Base-by-base conservation (phyloP, 1,139 yeast species). In the Blastobotrys malaysiensis region DNA sequence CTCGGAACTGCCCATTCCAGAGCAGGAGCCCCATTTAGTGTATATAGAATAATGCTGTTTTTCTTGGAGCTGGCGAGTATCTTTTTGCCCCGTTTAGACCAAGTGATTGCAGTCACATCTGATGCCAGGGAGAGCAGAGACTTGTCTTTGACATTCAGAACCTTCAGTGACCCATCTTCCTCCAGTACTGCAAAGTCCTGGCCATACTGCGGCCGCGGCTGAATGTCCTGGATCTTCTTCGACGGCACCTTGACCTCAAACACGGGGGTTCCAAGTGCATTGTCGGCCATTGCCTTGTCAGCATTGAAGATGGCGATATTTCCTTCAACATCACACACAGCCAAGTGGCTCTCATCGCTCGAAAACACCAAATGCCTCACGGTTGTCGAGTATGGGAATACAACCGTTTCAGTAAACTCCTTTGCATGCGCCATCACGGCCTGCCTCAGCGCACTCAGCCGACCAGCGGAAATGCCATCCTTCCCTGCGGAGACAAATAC, bases 1-100 rank as follows among this genome's bases (percentile, higher is more conserved):
- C 39, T 16, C 11, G 39, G 39, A 3, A 31, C 39, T 3, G 14
- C 16, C 39, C 39, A 31, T 31, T 31, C 39, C 7, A 31, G 39
- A 31, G 39, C 39, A 31, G 39, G 39, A 13, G 39, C 14, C 16
- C 39, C 39, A 11, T 31, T 31, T 13, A 31, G 21, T 18, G 43
- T 48, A 36, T 39, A 20, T 43, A 61, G 5, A 67, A 31, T 59
- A 64, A 63, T 11, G 49, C 50, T 6, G 66, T 49, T 16, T 44
- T 57, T 31, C 44, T 51, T 18, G 60, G 52, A 18, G 0, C 72
- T 68, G 11, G 65, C 59, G 7, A 66, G 61, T 9, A 72, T 56
- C 51, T 69, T 69, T 49, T 69, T 67, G 9, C 73, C 75, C 50
- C 60, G 61, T 16, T 71, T 69, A 2, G 74, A 68, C 71, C 73